Base-by-base conservation (phyloP, 1,284 basidiomycete genomes). In the Apiotrichum mycotoxinovorans region DNA sequence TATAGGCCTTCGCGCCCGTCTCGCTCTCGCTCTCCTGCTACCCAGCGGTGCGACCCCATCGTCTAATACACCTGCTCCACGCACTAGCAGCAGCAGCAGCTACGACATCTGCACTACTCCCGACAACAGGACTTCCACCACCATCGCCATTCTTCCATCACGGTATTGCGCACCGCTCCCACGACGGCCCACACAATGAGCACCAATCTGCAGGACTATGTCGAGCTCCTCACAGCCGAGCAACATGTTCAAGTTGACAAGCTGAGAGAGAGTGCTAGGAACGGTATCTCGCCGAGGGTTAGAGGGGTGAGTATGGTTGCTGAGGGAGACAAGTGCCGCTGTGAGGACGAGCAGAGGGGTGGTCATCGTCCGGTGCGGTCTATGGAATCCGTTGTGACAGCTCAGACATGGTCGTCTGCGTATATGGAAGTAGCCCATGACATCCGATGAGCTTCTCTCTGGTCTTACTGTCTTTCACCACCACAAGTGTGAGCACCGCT, bases 161-260 rank as follows among this genome's bases (percentile, higher is more conserved):
- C 40, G 7, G 10, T 22, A 8, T 41, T 41, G 5, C 40, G 14
- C 18, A 41, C 22, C n/a, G 40, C 40, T 11, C 40, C 40, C n/a
- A 5, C 5, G 40, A 11, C 40, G 12, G n/a, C 5, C 1, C 11
- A 12, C 33, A 49, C 20, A 25, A 74, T 74, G 72, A 66, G 69
- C 53, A 71, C 68, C 9, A 70, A 71, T 47, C 41, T 72, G 9
- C 70, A 73, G 42, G 72, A 74, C 53, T 61, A 62, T 54, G 46
- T 48, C 35, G 58, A 76, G 68, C 67, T 77, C 20, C 60, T 77
- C 23, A 73, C 72, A 37, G 73, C 73, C 27, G 75, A 75, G 57
- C 75, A 77, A 55, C 68, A 74, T 59, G 70, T 76, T 5, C 69
- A 69, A 41, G 64, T 72, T 17, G 68, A 68, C 58, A 73, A 75